Conservation (phyloP, 176 grass and related monocot species). For the Cenchrus americanus region DNA sequence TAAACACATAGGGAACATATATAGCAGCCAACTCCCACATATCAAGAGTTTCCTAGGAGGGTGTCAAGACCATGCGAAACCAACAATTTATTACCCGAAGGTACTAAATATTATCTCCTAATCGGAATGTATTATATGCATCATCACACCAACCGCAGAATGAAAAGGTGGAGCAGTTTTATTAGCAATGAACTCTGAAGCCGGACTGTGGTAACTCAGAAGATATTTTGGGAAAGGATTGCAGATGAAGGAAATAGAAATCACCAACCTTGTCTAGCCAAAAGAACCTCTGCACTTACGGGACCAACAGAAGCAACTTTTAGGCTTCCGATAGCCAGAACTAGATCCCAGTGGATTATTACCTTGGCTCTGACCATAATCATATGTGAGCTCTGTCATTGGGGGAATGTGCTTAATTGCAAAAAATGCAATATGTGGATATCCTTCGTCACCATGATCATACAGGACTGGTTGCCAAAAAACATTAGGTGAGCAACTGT, state of each 20-base stretch:
- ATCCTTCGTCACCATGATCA: slow-evolving; percentile 64
- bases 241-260: slow-evolving; percentile 24
- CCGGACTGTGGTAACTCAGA: neutral
- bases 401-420: slow-evolving; percentile 87
- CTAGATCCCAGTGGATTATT: slow-evolving; percentile 37
- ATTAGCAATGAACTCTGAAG: slow-evolving; percentile 3
- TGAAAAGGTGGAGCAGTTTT: neutral
- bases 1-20: neutral
- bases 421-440: slow-evolving; percentile 86
- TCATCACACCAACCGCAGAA: neutral
- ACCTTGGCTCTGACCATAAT: slow-evolving; percentile 72
- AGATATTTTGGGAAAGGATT: neutral
- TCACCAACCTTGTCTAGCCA: slow-evolving; percentile 53
- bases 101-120: neutral
- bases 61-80: neutral
- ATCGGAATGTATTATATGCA: neutral
- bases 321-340: slow-evolving; percentile 41
- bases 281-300: slow-evolving; percentile 74
- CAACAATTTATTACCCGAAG: neutral
- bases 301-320: slow-evolving; percentile 65
- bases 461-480: slow-evolving; percentile 87
- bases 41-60: neutral
- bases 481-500: slow-evolving; percentile 84
- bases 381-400: slow-evolving; percentile 85
- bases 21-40: neutral